Evolutionary conservation across 352 stramenopile genomes (phyloP).

Genomic region (Hyaloperonospora brassicae): DNA sequence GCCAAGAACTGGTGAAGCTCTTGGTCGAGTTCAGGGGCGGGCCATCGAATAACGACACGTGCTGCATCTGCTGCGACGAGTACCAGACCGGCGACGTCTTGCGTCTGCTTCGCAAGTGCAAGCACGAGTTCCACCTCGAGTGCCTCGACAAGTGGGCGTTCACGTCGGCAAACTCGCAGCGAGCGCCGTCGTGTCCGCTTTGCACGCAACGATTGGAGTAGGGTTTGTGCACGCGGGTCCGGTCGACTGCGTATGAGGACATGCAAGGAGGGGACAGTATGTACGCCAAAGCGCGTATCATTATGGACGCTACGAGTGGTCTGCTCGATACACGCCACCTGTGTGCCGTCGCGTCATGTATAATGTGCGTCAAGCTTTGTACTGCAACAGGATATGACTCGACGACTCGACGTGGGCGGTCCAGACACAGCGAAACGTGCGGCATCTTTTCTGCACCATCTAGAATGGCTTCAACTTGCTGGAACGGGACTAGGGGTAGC

Average conservation of each 20-base stretch:
- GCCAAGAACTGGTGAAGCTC: constrained; percentile 58
- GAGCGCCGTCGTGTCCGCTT: constrained; percentile 64
- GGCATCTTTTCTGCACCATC: constrained; percentile 1
- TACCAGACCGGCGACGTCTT: constrained; percentile 72
- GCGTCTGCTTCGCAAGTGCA: constrained; percentile 71
- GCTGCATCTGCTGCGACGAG: constrained; percentile 84
- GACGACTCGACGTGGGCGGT: constrained; percentile 1
- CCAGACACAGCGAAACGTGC: background rate
- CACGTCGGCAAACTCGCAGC: constrained; percentile 60
- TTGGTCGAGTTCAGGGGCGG: constrained; percentile 67
- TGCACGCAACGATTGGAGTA: constrained; percentile 79
- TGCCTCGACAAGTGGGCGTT: constrained; percentile 86
- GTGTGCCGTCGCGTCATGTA: constrained; percentile 5
- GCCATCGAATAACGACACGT: constrained; percentile 78
- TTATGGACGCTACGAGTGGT: constrained; percentile 3
- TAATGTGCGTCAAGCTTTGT: constrained; percentile 1
- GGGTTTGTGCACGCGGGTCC: background rate
- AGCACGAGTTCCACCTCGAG: constrained; percentile 85
- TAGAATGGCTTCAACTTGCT: constrained; percentile 3
- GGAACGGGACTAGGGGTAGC: too few relatives aligned
- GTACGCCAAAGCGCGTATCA: constrained; percentile 3
- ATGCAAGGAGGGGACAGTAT: background rate
- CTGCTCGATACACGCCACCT: constrained; percentile 1
- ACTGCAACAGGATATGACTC: constrained; percentile 4
- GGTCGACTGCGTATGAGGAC: too few relatives aligned